Conservation (phyloP, 2,329 filamentous ascomycete genomes). For the Phialophora tarda region DNA sequence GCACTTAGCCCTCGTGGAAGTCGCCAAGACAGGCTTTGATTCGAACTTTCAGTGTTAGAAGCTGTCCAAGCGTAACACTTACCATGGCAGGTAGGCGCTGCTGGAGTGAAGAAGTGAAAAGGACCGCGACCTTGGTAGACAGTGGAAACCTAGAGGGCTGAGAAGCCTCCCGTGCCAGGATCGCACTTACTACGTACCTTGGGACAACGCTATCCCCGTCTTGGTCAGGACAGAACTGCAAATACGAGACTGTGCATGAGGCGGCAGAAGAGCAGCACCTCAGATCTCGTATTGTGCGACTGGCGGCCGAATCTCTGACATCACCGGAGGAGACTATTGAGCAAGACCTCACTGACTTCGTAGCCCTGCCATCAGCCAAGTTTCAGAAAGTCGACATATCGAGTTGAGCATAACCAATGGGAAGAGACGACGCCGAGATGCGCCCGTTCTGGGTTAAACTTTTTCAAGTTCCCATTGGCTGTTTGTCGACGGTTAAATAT, state of each 20-base stretch:
- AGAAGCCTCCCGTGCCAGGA: background rate
- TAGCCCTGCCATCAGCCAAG: background rate
- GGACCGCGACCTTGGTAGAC: background rate
- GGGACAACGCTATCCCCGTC: background rate
- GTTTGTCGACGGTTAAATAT: background rate
- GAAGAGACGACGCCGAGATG: background rate
- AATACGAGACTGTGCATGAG: background rate
- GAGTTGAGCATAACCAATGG: background rate
- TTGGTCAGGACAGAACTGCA: background rate
- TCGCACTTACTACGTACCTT: background rate
- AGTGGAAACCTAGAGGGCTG: background rate
- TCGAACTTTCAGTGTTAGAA: background rate
- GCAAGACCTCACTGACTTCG: background rate
- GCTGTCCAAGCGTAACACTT: background rate
- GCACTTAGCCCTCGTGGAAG: background rate
- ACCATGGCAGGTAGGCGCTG: slow-evolving; percentile 10
- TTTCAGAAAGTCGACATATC: background rate
- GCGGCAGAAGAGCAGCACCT: background rate
- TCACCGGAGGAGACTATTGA: background rate
- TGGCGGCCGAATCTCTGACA: background rate
- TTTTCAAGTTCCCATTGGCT: slow-evolving; percentile 9
- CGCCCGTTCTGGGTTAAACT: slow-evolving; percentile 15
- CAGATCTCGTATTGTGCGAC: background rate
- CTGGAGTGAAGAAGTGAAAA: background rate
- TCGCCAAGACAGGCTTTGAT: background rate